Percentiles rank a stretch among this genome's conserved stretches.
phyloP scores from a whole-genome alignment of 805 yeast genomes.

The Naumovozyma baii region DNA sequence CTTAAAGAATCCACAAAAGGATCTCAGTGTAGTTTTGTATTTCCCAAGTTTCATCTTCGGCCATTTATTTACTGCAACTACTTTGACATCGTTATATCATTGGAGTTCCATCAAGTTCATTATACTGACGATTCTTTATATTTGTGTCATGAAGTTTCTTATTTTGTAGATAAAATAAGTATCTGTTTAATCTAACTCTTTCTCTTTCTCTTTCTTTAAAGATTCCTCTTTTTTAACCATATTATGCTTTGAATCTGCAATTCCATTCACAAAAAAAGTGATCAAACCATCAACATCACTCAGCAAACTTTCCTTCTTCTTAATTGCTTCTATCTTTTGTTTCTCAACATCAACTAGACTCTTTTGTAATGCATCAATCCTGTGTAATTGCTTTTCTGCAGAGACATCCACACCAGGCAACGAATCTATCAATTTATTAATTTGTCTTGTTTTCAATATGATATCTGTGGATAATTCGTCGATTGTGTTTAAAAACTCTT shows the following conservation, averaged over 20 bases:
- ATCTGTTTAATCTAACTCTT: background rate
- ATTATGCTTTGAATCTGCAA: constrained; percentile 28
- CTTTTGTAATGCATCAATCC: constrained; percentile 50
- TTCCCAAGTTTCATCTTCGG: constrained; percentile 21
- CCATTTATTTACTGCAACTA: constrained; percentile 6
- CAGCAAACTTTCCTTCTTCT: constrained; percentile 54
- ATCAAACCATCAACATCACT: constrained; percentile 59
- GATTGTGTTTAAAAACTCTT: constrained; percentile 39
- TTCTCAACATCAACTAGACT: constrained; percentile 54
- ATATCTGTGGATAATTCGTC: constrained; percentile 79
- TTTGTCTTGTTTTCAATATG: constrained; percentile 77
- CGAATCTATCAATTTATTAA: constrained; percentile 73
- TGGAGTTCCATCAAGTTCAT: constrained; percentile 6
- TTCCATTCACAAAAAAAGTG: constrained; percentile 34
- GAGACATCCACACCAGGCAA: constrained; percentile 89
- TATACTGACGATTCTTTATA: background rate
- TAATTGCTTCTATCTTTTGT: constrained; percentile 45
- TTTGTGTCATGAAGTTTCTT: background rate
- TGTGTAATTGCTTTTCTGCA: constrained; percentile 58
- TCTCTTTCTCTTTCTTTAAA: background rate
- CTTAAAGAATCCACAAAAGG: constrained; percentile 11
- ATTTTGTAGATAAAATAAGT: background rate
- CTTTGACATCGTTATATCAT: constrained; percentile 8
- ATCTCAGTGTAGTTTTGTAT: constrained; percentile 13
- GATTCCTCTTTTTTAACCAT: background rate